Evolutionary conservation across 805 yeast genomes (phyloP).

Genomic region (Pichia californica): DNA sequence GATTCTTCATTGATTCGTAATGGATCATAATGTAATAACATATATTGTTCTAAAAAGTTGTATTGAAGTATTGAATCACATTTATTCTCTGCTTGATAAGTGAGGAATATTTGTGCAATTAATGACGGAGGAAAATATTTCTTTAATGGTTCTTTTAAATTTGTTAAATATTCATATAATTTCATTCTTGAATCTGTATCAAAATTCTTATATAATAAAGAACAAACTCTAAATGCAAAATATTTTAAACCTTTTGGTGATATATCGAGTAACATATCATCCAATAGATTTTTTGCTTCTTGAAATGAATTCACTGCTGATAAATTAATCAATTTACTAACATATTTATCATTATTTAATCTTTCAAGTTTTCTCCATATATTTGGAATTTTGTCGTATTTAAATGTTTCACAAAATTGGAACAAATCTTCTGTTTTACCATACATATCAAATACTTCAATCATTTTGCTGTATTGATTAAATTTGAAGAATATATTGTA

Average conservation of each 20-base stretch:
- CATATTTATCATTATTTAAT: not conserved
- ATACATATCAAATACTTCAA: conserved; percentile 19
- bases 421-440: conserved; percentile 18
- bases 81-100: not conserved
- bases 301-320: not conserved
- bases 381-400: conserved; percentile 9
- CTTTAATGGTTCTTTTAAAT: not conserved
- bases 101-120: not conserved
- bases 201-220: conserved; percentile 4
- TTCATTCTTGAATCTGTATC: conserved; percentile 2
- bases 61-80: conserved; percentile 4
- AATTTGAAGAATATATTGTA: conserved; percentile 15
- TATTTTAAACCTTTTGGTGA: conserved; percentile 9
- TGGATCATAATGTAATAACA: conserved; percentile 6
- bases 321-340: conserved; percentile 6
- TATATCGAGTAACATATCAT: not conserved
- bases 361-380: conserved; percentile 7
- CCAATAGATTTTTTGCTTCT: not conserved
- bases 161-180: conserved; percentile 1
- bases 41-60: conserved; percentile 1
- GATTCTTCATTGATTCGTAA: conserved; percentile 1
- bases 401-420: conserved; percentile 13
- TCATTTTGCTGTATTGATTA: conserved; percentile 10
- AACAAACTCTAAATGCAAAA: conserved; percentile 4
- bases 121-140: conserved; percentile 8